These are phyloP conservation scores for Jacaranda mimosifolia DNA, from an alignment of 257 asterid species.

Conservation along the genomic window DNA sequence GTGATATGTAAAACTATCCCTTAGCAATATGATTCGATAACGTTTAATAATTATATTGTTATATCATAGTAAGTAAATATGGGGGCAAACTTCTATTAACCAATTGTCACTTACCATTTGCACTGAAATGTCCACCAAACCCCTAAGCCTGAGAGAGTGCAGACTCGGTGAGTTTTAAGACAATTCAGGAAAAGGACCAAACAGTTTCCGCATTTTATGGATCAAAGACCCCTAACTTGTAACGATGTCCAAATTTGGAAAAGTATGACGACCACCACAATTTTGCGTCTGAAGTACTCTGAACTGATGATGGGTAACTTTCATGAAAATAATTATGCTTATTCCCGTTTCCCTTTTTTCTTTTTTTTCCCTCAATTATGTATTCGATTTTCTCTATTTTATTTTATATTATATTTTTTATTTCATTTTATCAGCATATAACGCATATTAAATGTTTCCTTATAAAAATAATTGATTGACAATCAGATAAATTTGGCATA, in stretches of 20 bases:
- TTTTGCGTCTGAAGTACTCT: not conserved
- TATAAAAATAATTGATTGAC: too few relatives aligned
- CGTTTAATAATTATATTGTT: too few relatives aligned
- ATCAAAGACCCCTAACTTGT: conserved; percentile 26
- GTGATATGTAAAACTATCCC: too few relatives aligned
- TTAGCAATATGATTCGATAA: too few relatives aligned
- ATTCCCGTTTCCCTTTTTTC: not conserved
- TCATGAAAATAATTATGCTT: not conserved
- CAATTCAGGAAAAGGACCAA: conserved; percentile 10
- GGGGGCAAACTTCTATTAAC: too few relatives aligned
- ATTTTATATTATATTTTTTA: too few relatives aligned
- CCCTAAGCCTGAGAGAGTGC: not conserved
- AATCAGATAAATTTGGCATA: too few relatives aligned
- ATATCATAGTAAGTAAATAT: too few relatives aligned
- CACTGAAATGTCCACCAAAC: too few relatives aligned
- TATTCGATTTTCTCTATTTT: too few relatives aligned
- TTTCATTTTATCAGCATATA: too few relatives aligned
- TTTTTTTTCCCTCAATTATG: not conserved
- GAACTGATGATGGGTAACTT: not conserved
- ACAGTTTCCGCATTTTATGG: conserved; percentile 35
- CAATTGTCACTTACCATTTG: not conserved
- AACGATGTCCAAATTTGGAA: not conserved
- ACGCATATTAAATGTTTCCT: too few relatives aligned
- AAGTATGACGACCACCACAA: not conserved
- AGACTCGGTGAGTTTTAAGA: not conserved